A percentile compares a stretch with the other conserved stretches of the same genome.
Conservation (phyloP, 805 yeast species). For the Nematodospora valgi region DNA sequence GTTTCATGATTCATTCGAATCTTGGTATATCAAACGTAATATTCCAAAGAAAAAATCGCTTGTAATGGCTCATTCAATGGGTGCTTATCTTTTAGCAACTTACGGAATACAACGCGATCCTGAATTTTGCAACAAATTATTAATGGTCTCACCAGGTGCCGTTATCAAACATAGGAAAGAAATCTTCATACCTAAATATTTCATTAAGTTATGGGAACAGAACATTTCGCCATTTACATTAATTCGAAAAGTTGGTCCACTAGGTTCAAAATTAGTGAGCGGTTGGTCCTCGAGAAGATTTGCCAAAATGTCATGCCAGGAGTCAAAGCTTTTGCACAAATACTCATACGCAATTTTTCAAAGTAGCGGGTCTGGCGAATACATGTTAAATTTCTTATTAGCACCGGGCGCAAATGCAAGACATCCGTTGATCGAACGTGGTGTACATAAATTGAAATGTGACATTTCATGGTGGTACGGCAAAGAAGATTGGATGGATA, state of each 20-base stretch:
- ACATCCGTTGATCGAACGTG: conserved; percentile 57
- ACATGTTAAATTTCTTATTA: conserved; percentile 75
- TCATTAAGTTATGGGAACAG: conserved; percentile 76
- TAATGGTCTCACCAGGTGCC: conserved; percentile 92
- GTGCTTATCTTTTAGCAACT: conserved; percentile 75
- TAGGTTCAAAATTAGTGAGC: conserved; percentile 81
- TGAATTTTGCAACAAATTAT: conserved; percentile 56
- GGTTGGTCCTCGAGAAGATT: conserved; percentile 89
- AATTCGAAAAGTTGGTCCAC: conserved; percentile 72
- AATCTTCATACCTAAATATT: conserved; percentile 69
- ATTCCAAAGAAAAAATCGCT: conserved; percentile 41
- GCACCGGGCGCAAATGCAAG: conserved; percentile 93
- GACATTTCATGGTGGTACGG: conserved; percentile 86
- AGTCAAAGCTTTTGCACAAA: conserved; percentile 58
- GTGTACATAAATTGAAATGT: conserved; percentile 49
- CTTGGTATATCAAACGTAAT: conserved; percentile 56
- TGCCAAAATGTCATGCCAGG: conserved; percentile 47
- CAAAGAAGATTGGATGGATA: conserved; percentile 63
- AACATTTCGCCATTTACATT: conserved; percentile 83
- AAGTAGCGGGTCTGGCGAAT: conserved; percentile 89
- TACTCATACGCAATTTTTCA: conserved; percentile 85
- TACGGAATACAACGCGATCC: conserved; percentile 61
- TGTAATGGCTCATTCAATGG: conserved; percentile 85
- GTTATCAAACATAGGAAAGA: conserved; percentile 48
- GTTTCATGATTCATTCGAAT: conserved; percentile 61